Evolutionary conservation across 1,139 yeast species (phyloP), one percentile per base, ranked within the genome.

Genomic region (Suhomyces bokatorum): DNA sequence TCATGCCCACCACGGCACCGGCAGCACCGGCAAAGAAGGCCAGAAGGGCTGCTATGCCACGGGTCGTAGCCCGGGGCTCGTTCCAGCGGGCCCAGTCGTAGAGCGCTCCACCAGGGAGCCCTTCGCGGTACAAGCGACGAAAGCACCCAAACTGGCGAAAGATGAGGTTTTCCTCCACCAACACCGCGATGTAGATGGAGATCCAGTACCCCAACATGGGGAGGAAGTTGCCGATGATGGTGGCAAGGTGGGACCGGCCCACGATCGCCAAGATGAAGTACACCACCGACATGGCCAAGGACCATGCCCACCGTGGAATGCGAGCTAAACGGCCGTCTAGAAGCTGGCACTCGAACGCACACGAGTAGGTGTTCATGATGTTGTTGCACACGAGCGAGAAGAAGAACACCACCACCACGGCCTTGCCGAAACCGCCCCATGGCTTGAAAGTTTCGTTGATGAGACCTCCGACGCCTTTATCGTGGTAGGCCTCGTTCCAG

Each of bases 311-410:
- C 20, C 67, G 50, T 2, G 66, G 66, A 15, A 62, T 50, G 8
- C 42, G 27, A 0, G 57, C 62, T 12, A 61, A 44, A 6, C 51
- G 48, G n/a, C 44, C 42, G 35, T 58, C 61, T 6, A 62, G 54
- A 17, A 63, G 48, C 39, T 62, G 67, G 43, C 60, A 54, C 38
- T 60, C 63, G 38, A 63, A 58, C 1, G 64, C 66, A 30, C 56
- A 53, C 13, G 63, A 58, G 43, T 63, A 63, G 9, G 66, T 60
- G 47, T 62, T 63, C 61, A 70, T 65, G 49, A 70, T 62, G 45
- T 67, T 69, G 52, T 69, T 70, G 52, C 73, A 66, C 29, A 69
- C 61, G 38, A 70, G 59, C 4, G 73, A 69, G 9, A 70, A 43
- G 55, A 57, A 69, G 42, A 68, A 54, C 6, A 68, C 37, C 10